A percentile compares a stretch with the other conserved stretches of the same genome.
Evolutionary conservation across 306 rosid species (phyloP).

Genomic region (Dicorynia guianensis): DNA sequence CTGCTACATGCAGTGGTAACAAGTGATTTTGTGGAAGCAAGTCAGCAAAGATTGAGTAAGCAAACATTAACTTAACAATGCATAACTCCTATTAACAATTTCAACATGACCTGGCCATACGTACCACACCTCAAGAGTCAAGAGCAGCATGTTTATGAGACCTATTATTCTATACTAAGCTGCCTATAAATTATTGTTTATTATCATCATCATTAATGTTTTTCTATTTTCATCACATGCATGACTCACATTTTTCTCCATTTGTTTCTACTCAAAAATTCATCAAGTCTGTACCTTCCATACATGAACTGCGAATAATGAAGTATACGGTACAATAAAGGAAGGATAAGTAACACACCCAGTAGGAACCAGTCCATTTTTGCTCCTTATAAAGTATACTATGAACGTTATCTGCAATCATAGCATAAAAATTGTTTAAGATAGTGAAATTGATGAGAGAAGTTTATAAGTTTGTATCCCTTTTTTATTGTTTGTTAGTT

Average conservation of each 20-base stretch:
- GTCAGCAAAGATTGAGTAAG: neutral
- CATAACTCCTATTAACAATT: constrained; percentile 12
- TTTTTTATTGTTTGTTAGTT: neutral
- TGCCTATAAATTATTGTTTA: neutral
- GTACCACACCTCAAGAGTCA: neutral
- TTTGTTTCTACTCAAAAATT: neutral
- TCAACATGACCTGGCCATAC: constrained; percentile 6
- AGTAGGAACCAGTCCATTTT: constrained; percentile 87
- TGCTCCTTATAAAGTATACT: constrained; percentile 76
- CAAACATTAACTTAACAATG: neutral
- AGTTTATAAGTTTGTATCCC: neutral
- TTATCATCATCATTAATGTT: neutral
- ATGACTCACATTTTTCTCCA: neutral
- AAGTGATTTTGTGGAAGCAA: neutral
- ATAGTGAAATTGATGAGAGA: neutral
- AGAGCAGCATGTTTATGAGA: neutral
- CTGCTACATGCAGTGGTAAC: neutral
- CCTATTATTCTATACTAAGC: neutral
- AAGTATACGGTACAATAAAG: constrained; percentile 6
- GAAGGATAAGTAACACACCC: constrained; percentile 58
- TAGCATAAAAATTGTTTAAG: constrained; percentile 21
- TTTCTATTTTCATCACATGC: constrained; percentile 9
- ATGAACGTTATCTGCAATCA: constrained; percentile 75
- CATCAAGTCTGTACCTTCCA: neutral
- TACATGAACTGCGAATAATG: neutral